Percentiles rank a stretch among this genome's conserved stretches.
Evolutionary conservation across 2,329 filamentous ascomycete genomes (phyloP).

Genomic region (Sporothrix protearum): DNA sequence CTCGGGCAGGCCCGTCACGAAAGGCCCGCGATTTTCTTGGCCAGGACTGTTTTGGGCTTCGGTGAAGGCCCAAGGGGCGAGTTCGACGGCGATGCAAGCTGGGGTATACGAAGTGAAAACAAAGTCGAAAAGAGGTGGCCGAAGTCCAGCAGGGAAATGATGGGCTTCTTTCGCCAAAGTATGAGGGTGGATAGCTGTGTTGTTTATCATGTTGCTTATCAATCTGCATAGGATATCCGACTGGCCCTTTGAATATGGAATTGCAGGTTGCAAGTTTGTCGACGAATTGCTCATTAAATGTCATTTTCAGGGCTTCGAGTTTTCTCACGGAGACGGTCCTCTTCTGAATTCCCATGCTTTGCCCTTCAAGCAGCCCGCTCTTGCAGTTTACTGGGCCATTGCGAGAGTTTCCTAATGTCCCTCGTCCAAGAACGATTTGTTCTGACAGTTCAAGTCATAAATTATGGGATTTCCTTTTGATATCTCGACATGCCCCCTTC

Average conservation of each 20-base stretch:
- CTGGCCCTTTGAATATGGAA: neutral
- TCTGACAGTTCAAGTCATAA: neutral
- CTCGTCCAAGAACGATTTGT: neutral
- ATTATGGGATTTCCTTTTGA: neutral
- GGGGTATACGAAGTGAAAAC: no score
- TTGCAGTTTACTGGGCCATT: neutral
- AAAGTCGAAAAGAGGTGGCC: neutral
- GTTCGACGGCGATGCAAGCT: neutral
- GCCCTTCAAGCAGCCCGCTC: neutral
- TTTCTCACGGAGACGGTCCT: neutral
- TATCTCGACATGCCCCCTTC: neutral
- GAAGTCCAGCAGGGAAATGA: neutral
- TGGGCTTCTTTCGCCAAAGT: neutral
- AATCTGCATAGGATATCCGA: neutral
- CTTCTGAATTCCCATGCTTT: neutral
- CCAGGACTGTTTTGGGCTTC: constrained; percentile 18
- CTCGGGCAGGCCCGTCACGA: constrained; percentile 20
- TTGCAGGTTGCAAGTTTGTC: neutral
- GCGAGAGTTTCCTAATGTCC: neutral
- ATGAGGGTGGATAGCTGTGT: neutral
- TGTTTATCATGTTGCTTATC: neutral
- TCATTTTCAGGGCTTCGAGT: neutral
- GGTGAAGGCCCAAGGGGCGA: neutral
- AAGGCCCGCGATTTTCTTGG: constrained; percentile 11
- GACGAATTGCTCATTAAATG: neutral